A percentile compares a stretch with the other conserved stretches of the same genome.
Evolutionary conservation across 768 basidiomycete species (phyloP).

Genomic region (Suillus lakei): DNA sequence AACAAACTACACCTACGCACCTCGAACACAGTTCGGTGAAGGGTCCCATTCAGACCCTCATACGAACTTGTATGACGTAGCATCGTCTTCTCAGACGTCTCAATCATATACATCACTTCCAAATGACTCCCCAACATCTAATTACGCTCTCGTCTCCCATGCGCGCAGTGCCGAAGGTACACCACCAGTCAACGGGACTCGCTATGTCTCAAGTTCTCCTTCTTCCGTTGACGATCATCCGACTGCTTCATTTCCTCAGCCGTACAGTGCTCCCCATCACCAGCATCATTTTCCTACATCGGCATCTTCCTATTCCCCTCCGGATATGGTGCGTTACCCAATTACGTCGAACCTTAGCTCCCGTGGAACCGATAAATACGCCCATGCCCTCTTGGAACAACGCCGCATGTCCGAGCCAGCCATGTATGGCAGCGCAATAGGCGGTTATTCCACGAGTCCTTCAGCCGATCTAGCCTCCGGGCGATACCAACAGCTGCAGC

Average conservation of each 20-base stretch:
- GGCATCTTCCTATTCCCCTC: conserved; percentile 41
- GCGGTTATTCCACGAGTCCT: conserved; percentile 36
- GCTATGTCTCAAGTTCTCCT: conserved; percentile 45
- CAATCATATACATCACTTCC: conserved; percentile 19
- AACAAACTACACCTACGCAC: conserved; percentile 37
- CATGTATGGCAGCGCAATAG: conserved; percentile 49
- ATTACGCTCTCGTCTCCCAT: conserved; percentile 25
- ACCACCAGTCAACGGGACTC: conserved; percentile 14
- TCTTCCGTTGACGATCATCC: conserved; percentile 48
- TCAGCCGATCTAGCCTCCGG: conserved; percentile 34
- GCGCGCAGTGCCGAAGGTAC: conserved; percentile 16
- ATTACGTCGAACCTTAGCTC: conserved; percentile 37
- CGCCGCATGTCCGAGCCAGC: conserved; percentile 74
- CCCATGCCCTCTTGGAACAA: conserved; percentile 52
- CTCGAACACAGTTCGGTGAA: conserved; percentile 35
- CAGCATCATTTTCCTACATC: conserved; percentile 50
- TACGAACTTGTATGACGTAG: conserved; percentile 38
- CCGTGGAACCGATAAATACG: conserved; percentile 41
- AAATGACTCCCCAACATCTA: conserved; percentile 22
- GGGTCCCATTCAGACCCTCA: conserved; percentile 35
- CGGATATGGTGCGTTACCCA: conserved; percentile 46
- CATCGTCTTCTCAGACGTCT: conserved; percentile 20
- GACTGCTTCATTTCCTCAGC: conserved; percentile 43
- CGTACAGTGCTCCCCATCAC: conserved; percentile 47
- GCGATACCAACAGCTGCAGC: conserved; percentile 49